A percentile compares a stretch with the other conserved stretches of the same genome.
Conservation (phyloP, 495 filamentous ascomycete genomes). For the Trichoderma virens region DNA sequence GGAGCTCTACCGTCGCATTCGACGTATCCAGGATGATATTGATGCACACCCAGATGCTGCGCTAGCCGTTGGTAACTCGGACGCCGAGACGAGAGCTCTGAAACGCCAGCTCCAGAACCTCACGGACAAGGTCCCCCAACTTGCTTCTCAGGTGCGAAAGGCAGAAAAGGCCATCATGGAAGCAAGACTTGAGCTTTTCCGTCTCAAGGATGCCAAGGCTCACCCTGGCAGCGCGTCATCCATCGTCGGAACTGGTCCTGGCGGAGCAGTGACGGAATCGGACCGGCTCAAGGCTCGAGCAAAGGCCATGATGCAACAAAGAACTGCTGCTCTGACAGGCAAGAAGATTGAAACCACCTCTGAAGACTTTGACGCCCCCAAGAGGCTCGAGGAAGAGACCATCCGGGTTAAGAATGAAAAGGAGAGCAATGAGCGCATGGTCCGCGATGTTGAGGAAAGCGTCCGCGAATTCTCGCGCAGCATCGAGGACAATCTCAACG, state of each 20-base stretch:
- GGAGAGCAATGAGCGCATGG: conserved; percentile 94
- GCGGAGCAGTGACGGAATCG: conserved; percentile 83
- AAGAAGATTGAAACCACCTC: conserved; percentile 56
- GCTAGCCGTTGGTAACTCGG: conserved; percentile 65
- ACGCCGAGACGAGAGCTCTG: conserved; percentile 75
- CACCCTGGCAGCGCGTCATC: conserved; percentile 75
- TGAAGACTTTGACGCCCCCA: conserved; percentile 69
- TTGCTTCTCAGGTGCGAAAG: conserved; percentile 85
- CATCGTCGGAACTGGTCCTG: conserved; percentile 89
- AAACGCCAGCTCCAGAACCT: conserved; percentile 82
- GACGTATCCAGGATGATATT: conserved; percentile 95
- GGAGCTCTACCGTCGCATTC: conserved; percentile 84
- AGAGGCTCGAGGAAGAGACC: conserved; percentile 81
- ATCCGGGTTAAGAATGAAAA: conserved; percentile 70
- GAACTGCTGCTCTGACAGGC: conserved; percentile 85
- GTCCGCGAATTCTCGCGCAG: conserved; percentile 80
- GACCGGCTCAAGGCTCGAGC: conserved; percentile 92
- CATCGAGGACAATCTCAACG: conserved; percentile 80
- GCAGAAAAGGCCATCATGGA: conserved; percentile 91
- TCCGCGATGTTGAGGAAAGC: conserved; percentile 92
- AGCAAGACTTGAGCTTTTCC: conserved; percentile 87
- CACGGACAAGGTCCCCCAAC: conserved; percentile 82
- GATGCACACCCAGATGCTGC: conserved; percentile 80
- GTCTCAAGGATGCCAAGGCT: conserved; percentile 84
- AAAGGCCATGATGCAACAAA: conserved; percentile 96